phyloP scores from a whole-genome alignment of 192 early-diverging fungal genomes.

The Mortierella hygrophila region DNA sequence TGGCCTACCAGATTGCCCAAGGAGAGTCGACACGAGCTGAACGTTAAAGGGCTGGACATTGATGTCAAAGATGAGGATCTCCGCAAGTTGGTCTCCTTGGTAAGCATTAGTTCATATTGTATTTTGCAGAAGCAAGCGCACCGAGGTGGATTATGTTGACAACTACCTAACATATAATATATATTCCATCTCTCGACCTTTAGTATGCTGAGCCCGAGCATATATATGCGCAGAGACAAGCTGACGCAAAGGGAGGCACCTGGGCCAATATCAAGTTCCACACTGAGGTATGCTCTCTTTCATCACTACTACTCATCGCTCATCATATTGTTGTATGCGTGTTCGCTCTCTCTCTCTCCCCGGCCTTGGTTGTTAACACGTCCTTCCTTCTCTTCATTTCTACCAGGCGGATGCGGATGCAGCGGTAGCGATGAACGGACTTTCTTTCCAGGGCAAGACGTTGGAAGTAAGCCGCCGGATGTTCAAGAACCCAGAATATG shows the following conservation, averaged over 20 bases:
- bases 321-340: background rate
- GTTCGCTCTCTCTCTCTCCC: background rate
- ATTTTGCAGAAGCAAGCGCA: too few species aligned
- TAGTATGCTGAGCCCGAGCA: slow-evolving; percentile 19
- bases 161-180: too few species aligned
- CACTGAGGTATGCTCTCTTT: slow-evolving; percentile 10
- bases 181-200: background rate
- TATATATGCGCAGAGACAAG: slow-evolving; percentile 14
- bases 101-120: background rate
- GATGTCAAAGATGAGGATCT: slow-evolving; percentile 44
- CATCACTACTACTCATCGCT: background rate
- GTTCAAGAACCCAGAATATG: slow-evolving; percentile 13
- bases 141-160: too few species aligned
- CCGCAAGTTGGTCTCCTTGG: slow-evolving; percentile 26
- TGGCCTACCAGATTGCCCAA: slow-evolving; percentile 23
- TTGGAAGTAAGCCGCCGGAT: slow-evolving; percentile 21
- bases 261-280: slow-evolving; percentile 53
- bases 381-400: background rate
- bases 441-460: slow-evolving; percentile 26
- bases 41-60: slow-evolving; percentile 15
- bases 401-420: slow-evolving; percentile 32
- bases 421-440: slow-evolving; percentile 33
- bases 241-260: background rate
- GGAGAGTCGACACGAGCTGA: slow-evolving; percentile 52
- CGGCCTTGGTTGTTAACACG: background rate